Evolutionary conservation across 441 rosid species (phyloP).

Genomic region (Jatropha podagrica): DNA sequence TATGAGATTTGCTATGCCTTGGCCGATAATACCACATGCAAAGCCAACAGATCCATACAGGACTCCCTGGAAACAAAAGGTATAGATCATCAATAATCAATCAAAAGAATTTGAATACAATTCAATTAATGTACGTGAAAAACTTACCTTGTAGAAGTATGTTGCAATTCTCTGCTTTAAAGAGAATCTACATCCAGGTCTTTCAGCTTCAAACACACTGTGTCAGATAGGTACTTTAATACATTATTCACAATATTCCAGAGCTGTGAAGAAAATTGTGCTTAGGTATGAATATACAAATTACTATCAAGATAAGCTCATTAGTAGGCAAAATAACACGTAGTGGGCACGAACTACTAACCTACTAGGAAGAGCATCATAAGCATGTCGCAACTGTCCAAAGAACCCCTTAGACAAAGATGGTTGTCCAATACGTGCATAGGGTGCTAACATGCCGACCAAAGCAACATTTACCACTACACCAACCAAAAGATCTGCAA

Average conservation of each 20-base stretch:
- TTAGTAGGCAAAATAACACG: neutral
- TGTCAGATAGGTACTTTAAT: slow-evolving; percentile 12
- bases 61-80: slow-evolving; percentile 58
- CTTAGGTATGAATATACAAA: neutral
- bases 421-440: slow-evolving; percentile 80
- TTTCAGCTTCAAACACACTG: slow-evolving; percentile 95
- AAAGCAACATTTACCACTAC: slow-evolving; percentile 81
- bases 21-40: slow-evolving; percentile 81
- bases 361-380: slow-evolving; percentile 94
- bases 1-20: slow-evolving; percentile 86
- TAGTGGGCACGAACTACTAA: slow-evolving; percentile 19
- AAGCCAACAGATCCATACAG: slow-evolving; percentile 92
- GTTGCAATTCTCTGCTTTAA: slow-evolving; percentile 75
- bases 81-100: neutral
- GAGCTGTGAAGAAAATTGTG: neutral
- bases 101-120: neutral
- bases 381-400: slow-evolving; percentile 57
- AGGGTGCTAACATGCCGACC: slow-evolving; percentile 93
- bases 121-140: neutral
- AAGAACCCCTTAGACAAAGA: slow-evolving; percentile 63
- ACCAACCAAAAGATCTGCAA: slow-evolving; percentile 93
- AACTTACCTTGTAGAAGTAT: slow-evolving; percentile 76
- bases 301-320: neutral
- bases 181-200: slow-evolving; percentile 85
- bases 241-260: neutral